Evolutionary conservation across 2,329 filamentous ascomycete species (phyloP), one percentile per base, ranked within the genome.

Genomic region (Teratosphaeriaceae sp.): DNA sequence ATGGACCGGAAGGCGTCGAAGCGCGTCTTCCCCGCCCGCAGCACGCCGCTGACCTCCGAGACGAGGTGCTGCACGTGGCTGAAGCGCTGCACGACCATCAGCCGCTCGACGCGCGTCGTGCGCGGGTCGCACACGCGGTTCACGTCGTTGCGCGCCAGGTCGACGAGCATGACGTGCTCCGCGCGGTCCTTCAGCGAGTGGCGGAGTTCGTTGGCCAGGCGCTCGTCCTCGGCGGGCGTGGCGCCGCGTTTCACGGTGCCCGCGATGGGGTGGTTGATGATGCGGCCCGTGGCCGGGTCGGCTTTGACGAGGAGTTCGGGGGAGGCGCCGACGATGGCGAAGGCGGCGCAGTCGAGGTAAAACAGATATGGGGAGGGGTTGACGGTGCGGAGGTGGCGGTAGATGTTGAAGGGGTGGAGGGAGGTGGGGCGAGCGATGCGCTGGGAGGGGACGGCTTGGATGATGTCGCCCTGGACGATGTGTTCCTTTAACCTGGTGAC

Each of bases 311-410:
- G 79, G 48, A 97, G 78, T 68, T 98, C 92, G 1, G 92, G 92
- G 45, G 87, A 94, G 29, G 92, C 92, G 46, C 92, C 92, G 11
- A 98, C 84, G 53, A 98, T 89, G 63, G 96, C 86, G 68, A 98
- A 97, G 59, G 87, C 84, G 47, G 78, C 76, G 68, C 90, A 97
- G 64, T 92, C 82, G 48, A 98, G 79, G 68, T 89, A 98, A 73
- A 98, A 98, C 26, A 98, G 80, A 67, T 98, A 98, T 0, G 92
- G 92, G 7, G 88, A 95, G 0, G 92, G 92, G 63, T 98, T 98
- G 59, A 97, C 86, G n/a, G 88, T 95, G 49, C 92, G 86, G 27
- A 98, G 76, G 63, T 95, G 88, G 42, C 90, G 82, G 74, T 97
- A 98, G 58, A 98, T 86, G 72, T 97, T 98, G 75, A 97, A 98